Base-by-base conservation (phyloP, 2,329 filamentous ascomycete genomes). In the Colletotrichum limetticola region DNA sequence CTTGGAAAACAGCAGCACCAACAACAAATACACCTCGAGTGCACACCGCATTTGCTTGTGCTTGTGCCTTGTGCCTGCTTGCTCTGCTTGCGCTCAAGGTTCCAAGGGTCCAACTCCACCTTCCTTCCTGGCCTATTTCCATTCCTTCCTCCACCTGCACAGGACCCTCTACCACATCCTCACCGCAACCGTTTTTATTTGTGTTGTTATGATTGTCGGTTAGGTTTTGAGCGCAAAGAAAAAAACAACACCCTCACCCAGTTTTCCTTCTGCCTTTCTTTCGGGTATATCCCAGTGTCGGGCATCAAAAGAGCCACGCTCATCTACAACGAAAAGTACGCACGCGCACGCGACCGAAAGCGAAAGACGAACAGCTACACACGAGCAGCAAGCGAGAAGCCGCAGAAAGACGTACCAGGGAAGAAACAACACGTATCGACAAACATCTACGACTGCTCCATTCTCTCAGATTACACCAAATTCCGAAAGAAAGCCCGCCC, bases 31-130 rank as follows among this genome's bases (percentile, higher is more conserved):
- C 24, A 19, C 9, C 32, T 12, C 16, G 37, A 42, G 37, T 42
- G 37, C 52, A 57, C 62, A 65, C 62, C 62, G 32, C 62, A 65
- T 42, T 57, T 63, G 61, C 26, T 53, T 14, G 24, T 61, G 37
- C 59, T 28, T 6, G 26, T 62, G 59, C 42, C 42, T 62, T 3
- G 58, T 46, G 35, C 35, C 14, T 42, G 14, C 30, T 42, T 42
- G 37, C 37, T 42, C 16, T 42, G 16, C 37, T 42, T 49, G 42
- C 19, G 42, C 42, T 49, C 19, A 19, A 35, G 37, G 37, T 28
- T 63, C 22, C 22, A 19, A 55, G 61, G 61, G 61, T 64, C 30
- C 46, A 55, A 53, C 62, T 24, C 37, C 24, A 63, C 58, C 58
- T 64, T 57, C 68, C 42, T 58, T 68, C 57, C 46, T 53, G 42